Percentiles rank a stretch among this genome's conserved stretches.
Evolutionary conservation across 208 protist species (phyloP).

Genomic region (Herpetomonas tarakana): DNA sequence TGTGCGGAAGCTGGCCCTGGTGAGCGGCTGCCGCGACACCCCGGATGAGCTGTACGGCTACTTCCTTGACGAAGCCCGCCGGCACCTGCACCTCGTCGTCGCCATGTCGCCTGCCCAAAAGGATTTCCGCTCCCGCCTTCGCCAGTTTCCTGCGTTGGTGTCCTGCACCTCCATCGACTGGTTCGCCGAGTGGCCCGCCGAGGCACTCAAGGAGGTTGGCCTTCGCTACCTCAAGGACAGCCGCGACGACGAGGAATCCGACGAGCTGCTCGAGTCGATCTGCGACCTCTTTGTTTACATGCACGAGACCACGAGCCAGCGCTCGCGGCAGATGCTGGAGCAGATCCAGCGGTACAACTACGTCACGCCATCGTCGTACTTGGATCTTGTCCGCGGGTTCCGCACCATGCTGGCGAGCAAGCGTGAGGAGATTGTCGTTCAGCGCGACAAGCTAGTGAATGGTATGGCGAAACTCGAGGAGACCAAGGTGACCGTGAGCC

Average conservation of each 20-base stretch:
- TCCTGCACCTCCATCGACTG: conserved; percentile 99
- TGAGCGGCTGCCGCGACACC: conserved; percentile 86
- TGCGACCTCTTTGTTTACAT: conserved; percentile 93
- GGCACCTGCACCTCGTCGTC: conserved; percentile 96
- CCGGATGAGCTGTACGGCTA: conserved; percentile 94
- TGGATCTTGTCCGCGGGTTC: conserved; percentile 97
- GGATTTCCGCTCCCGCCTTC: conserved; percentile 93
- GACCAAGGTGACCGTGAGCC: conserved; percentile 87
- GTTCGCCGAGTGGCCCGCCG: conserved; percentile 97
- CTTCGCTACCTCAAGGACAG: conserved; percentile 79
- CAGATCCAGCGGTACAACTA: conserved; percentile 96
- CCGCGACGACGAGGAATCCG: conserved; percentile 85
- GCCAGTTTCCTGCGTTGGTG: conserved; percentile 98
- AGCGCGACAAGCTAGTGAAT: conserved; percentile 97
- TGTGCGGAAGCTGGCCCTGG: conserved; percentile 87
- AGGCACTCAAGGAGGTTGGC: conserved; percentile 95
- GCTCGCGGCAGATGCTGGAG: conserved; percentile 89
- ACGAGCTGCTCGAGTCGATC: conserved; percentile 79
- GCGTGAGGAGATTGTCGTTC: conserved; percentile 88
- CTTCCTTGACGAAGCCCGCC: conserved; percentile 94
- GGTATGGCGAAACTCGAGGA: conserved; percentile 93
- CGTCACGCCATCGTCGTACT: conserved; percentile 98
- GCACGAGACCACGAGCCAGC: conserved; percentile 90
- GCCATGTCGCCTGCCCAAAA: conserved; percentile 97
- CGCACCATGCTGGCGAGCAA: conserved; percentile 92